A percentile compares a stretch with the other conserved stretches of the same genome.
These are phyloP conservation scores for Tolypocladium sp. DNA, from an alignment of 2,329 filamentous ascomycete genomes.

Conservation along the genomic window DNA sequence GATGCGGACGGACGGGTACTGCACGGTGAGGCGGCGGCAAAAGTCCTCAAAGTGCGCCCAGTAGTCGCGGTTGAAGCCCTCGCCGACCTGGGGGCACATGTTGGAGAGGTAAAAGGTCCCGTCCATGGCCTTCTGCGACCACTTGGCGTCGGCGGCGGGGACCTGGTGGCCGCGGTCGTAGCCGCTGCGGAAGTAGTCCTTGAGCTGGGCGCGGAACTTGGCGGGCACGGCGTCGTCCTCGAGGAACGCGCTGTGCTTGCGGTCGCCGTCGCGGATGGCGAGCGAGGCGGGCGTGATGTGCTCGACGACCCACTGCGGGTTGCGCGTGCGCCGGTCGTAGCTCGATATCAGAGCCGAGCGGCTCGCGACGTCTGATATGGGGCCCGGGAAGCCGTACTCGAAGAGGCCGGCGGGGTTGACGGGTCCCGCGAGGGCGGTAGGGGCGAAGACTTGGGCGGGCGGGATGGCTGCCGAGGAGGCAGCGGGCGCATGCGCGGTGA, in stretches of 20 bases:
- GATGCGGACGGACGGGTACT: slow-evolving; percentile 80
- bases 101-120: slow-evolving; percentile 89
- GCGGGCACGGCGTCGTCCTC: slow-evolving; percentile 75
- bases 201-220: slow-evolving; percentile 80
- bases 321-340: slow-evolving; percentile 83
- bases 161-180: slow-evolving; percentile 97
- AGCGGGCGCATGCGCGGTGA: slow-evolving; percentile 16
- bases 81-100: slow-evolving; percentile 97
- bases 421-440: slow-evolving; percentile 26
- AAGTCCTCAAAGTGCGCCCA: slow-evolving; percentile 99
- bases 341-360: slow-evolving; percentile 73
- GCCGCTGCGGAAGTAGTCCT: slow-evolving; percentile 90
- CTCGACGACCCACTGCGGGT: slow-evolving; percentile 91
- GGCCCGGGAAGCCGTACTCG: slow-evolving; percentile 87
- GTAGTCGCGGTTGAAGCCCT: slow-evolving; percentile 98
- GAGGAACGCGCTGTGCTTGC: slow-evolving; percentile 72
- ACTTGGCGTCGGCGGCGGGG: slow-evolving; percentile 91
- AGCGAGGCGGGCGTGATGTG: slow-evolving; percentile 91
- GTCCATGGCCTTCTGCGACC: slow-evolving; percentile 90
- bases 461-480: slow-evolving; percentile 34
- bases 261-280: slow-evolving; percentile 64
- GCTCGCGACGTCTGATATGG: slow-evolving; percentile 70
- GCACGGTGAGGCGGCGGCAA: slow-evolving; percentile 70
- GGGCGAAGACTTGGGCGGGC: slow-evolving; percentile 45
- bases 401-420: slow-evolving; percentile 71